Conservation (phyloP, 208 protist species). For the Angomonas ambiguus region DNA sequence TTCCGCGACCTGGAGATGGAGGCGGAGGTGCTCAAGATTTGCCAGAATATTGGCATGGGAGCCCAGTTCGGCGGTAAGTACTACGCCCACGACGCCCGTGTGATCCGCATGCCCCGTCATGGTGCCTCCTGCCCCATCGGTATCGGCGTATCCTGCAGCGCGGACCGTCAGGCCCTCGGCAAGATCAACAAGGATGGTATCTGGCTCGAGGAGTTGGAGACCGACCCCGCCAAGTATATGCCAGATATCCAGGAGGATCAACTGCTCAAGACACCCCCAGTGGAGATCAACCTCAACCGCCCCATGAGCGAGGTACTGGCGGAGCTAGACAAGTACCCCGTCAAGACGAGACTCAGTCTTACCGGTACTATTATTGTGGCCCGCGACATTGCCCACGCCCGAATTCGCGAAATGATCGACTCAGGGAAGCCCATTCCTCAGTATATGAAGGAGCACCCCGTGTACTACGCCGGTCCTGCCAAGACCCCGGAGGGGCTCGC, state of each 20-base stretch:
- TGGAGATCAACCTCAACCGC: slow-evolving; percentile 91
- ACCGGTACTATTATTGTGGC: slow-evolving; percentile 96
- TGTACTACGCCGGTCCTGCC: slow-evolving; percentile 98
- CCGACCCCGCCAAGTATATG: slow-evolving; percentile 91
- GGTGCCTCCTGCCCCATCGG: slow-evolving; percentile 90
- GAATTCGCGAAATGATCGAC: slow-evolving; percentile 90
- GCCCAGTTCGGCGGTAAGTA: slow-evolving; percentile 98
- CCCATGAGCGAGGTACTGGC: slow-evolving; percentile 87
- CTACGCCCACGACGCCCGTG: slow-evolving; percentile 96
- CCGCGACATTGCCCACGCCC: slow-evolving; percentile 96
- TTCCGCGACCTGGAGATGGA: slow-evolving; percentile 95
- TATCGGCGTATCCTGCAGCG: slow-evolving; percentile 97
- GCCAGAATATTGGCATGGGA: slow-evolving; percentile 91
- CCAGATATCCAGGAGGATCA: slow-evolving; percentile 86
- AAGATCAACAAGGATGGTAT: slow-evolving; percentile 96
- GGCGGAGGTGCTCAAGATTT: slow-evolving; percentile 84
- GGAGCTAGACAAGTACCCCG: slow-evolving; percentile 82
- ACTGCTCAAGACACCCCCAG: slow-evolving; percentile 60
- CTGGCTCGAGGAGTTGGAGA: slow-evolving; percentile 95
- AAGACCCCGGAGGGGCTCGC: slow-evolving; percentile 94
- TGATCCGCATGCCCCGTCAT: slow-evolving; percentile 93
- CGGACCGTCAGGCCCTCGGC: slow-evolving; percentile 91
- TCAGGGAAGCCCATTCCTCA: slow-evolving; percentile 83
- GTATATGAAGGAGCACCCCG: slow-evolving; percentile 94
- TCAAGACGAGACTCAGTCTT: slow-evolving; percentile 92